phyloP scores from a whole-genome alignment of 2,329 filamentous ascomycete genomes.

The Exophiala viscosa region DNA sequence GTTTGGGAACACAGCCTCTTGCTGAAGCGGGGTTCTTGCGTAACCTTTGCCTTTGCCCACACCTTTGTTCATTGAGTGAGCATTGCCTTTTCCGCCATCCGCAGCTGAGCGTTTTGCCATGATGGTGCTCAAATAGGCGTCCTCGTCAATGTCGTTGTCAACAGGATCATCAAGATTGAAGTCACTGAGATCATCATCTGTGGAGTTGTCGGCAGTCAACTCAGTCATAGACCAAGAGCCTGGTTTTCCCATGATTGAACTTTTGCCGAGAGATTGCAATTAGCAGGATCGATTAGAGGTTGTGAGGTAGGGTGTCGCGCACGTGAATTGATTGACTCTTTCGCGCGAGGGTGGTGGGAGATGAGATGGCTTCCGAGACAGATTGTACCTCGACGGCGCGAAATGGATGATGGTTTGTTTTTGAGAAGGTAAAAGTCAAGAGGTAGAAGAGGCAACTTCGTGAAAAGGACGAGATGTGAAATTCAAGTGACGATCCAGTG shows the following conservation, averaged over 20 bases:
- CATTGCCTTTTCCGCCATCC: background rate
- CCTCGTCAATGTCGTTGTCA: background rate
- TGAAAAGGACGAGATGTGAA: too few relatives aligned
- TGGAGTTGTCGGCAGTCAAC: background rate
- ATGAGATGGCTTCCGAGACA: too few relatives aligned
- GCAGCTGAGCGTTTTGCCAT: background rate
- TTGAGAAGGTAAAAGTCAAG: too few relatives aligned
- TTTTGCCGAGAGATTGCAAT: too few relatives aligned
- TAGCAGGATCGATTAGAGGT: too few relatives aligned
- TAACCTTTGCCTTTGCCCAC: background rate
- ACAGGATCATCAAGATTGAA: background rate
- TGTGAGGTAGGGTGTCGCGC: too few relatives aligned
- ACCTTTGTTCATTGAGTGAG: background rate
- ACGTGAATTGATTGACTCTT: too few relatives aligned
- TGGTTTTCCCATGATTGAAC: background rate
- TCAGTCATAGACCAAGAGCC: background rate
- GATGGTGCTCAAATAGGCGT: background rate
- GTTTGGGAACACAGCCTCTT: constrained; percentile 12
- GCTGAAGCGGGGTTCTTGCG: background rate
- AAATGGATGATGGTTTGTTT: too few relatives aligned
- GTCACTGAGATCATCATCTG: background rate
- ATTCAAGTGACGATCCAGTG: too few relatives aligned
- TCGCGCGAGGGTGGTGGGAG: too few relatives aligned
- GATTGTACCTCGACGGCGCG: too few relatives aligned
- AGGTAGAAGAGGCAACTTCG: too few relatives aligned